A percentile compares a stretch with the other conserved stretches of the same genome.
These are phyloP conservation scores for Pisolithus tinctorius DNA, from an alignment of 768 basidiomycete genomes.

Conservation along the genomic window DNA sequence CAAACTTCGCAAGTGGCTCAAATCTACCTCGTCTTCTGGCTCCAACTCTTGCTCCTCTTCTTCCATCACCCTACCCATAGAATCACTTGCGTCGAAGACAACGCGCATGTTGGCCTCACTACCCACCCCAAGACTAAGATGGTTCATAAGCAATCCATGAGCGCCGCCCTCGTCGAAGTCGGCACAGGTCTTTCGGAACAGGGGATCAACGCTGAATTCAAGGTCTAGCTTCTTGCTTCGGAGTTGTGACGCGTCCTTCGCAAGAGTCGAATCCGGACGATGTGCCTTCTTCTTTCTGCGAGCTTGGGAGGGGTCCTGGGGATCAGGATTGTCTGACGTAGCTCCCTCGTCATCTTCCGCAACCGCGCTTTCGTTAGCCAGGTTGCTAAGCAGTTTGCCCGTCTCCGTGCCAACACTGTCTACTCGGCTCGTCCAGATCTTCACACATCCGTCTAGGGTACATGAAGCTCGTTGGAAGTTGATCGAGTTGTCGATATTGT, in stretches of 20 bases:
- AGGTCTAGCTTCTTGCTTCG: slow-evolving; percentile 91
- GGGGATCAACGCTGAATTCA: slow-evolving; percentile 92
- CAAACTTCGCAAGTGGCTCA: slow-evolving; percentile 57
- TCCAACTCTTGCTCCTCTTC: slow-evolving; percentile 64
- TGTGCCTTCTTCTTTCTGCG: slow-evolving; percentile 59
- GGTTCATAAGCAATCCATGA: slow-evolving; percentile 94
- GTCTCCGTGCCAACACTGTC: slow-evolving; percentile 97
- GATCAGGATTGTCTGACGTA: slow-evolving; percentile 57
- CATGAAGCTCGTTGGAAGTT: slow-evolving; percentile 98
- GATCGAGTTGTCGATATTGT: slow-evolving; percentile 91
- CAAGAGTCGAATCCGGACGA: slow-evolving; percentile 79
- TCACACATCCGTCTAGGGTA: slow-evolving; percentile 97
- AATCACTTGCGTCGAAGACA: slow-evolving; percentile 95
- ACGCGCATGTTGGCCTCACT: slow-evolving; percentile 80
- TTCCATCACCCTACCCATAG: slow-evolving; percentile 69
- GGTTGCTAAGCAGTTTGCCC: slow-evolving; percentile 87
- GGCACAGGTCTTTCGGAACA: slow-evolving; percentile 96
- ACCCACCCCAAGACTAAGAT: slow-evolving; percentile 71
- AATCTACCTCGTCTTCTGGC: slow-evolving; percentile 59
- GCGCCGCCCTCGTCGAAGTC: slow-evolving; percentile 99
- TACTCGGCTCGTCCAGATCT: slow-evolving; percentile 98
- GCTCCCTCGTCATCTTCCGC: slow-evolving; percentile 52
- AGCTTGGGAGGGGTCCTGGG: slow-evolving; percentile 53
- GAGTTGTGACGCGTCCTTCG: slow-evolving; percentile 74
- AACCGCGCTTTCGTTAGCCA: slow-evolving; percentile 58